phyloP scores from a whole-genome alignment of 163 green algal genomes.

The Chlorella variabilis region DNA sequence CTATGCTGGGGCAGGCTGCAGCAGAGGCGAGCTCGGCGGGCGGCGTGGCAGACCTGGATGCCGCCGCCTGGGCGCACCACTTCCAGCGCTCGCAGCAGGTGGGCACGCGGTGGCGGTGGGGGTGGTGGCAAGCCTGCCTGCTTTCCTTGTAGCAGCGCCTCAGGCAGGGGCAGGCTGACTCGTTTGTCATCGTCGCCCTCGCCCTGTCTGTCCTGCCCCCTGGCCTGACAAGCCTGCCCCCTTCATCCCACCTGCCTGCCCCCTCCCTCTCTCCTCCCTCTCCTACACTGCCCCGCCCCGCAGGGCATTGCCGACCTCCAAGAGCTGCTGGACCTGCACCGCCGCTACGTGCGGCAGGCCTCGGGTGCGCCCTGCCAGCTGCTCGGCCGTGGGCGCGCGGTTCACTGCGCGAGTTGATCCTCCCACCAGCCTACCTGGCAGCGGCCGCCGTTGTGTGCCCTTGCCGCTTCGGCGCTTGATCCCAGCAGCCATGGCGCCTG shows the following conservation, averaged over 20 bases:
- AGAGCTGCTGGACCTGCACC: slow-evolving; percentile 42
- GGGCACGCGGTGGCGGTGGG: too few species aligned
- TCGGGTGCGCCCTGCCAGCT: slow-evolving; percentile 4
- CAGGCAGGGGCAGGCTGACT: neutral
- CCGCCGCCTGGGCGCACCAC: slow-evolving; percentile 12
- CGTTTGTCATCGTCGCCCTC: neutral
- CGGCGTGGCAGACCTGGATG: neutral
- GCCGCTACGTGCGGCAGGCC: slow-evolving; percentile 21
- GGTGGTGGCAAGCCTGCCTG: too few species aligned
- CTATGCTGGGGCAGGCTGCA: slow-evolving; percentile 13
- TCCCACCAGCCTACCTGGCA: too few species aligned
- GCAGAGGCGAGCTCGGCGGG: neutral
- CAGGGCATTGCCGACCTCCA: slow-evolving; percentile 39
- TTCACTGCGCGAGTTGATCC: too few species aligned
- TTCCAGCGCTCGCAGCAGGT: slow-evolving; percentile 30
- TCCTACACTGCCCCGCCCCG: neutral
- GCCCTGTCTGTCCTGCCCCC: neutral
- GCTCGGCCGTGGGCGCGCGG: neutral
- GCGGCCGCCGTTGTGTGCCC: neutral
- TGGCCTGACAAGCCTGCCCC: neutral
- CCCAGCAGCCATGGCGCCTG: too few species aligned
- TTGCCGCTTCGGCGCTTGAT: too few species aligned
- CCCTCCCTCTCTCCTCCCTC: neutral
- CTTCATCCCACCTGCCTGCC: neutral
- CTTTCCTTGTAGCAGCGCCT: too few species aligned